Conservation (phyloP, 2,329 filamentous ascomycete species). For the Xylaria sp. region DNA sequence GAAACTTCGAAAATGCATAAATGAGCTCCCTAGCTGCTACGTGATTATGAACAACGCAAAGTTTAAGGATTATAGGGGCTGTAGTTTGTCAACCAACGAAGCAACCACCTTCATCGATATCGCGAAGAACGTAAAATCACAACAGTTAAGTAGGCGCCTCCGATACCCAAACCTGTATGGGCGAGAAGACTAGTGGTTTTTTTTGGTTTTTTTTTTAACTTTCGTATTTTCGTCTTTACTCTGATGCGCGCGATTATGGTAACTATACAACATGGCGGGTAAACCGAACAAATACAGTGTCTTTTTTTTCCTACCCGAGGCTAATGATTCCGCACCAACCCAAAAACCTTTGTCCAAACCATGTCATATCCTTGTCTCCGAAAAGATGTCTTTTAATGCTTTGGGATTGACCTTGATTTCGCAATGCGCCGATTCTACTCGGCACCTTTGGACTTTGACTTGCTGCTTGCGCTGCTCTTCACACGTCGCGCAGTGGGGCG, state of each 20-base stretch:
- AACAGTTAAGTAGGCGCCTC: neutral
- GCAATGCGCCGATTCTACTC: constrained; percentile 46
- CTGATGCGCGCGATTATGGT: constrained; percentile 28
- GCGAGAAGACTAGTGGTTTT: neutral
- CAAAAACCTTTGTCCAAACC: constrained; percentile 26
- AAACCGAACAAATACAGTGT: constrained; percentile 17
- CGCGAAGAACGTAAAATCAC: neutral
- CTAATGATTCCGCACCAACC: constrained; percentile 13
- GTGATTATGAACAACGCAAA: constrained; percentile 11
- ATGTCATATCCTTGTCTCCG: constrained; percentile 21
- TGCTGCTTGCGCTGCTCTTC: constrained; percentile 66
- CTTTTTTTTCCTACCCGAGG: constrained; percentile 28
- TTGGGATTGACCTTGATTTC: constrained; percentile 10
- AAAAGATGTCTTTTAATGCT: constrained; percentile 5
- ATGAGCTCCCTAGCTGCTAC: constrained; percentile 22
- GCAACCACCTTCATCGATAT: neutral
- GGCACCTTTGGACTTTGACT: constrained; percentile 54
- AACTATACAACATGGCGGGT: constrained; percentile 30
- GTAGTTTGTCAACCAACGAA: neutral
- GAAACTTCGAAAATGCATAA: constrained; percentile 14
- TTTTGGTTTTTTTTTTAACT: neutral
- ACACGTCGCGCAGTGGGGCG: constrained; percentile 78
- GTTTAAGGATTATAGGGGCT: neutral
- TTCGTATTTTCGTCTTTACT: constrained; percentile 26
- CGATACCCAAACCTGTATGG: neutral